Conservation (phyloP, 345 rosid genomes). For the Citrus hindsii region DNA sequence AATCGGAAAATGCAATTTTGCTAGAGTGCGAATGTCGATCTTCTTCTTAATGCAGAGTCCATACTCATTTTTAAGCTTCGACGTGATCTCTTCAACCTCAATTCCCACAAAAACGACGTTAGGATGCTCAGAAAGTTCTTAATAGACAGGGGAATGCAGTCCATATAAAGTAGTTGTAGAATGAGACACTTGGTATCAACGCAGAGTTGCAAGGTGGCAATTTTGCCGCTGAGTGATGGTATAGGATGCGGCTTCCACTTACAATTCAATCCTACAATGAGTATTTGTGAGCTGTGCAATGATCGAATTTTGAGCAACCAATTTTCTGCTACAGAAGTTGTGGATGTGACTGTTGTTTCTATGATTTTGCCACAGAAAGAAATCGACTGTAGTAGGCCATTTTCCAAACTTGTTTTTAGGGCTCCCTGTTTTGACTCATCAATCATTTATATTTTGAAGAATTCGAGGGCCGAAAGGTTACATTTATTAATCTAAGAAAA, state of each 20-base stretch:
- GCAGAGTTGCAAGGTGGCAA: constrained; percentile 27
- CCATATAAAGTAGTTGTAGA: constrained; percentile 24
- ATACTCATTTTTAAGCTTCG: constrained; percentile 19
- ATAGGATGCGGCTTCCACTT: constrained; percentile 26
- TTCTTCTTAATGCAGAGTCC: constrained; percentile 7
- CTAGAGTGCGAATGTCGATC: constrained; percentile 21
- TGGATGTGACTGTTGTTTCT: constrained; percentile 9
- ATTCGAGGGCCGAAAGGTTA: not conserved
- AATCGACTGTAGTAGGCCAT: constrained; percentile 4
- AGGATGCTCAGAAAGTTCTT: constrained; percentile 10
- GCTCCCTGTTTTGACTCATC: not conserved
- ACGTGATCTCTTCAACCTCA: constrained; percentile 12
- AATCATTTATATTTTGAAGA: not conserved
- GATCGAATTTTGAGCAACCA: constrained; percentile 12
- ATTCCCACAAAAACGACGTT: constrained; percentile 24
- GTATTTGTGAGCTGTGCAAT: not conserved
- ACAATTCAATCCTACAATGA: constrained; percentile 31
- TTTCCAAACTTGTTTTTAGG: too few relatives aligned
- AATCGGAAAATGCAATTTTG: constrained; percentile 15
- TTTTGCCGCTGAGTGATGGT: constrained; percentile 8
- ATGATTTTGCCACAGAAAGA: constrained; percentile 14
- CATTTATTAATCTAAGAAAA: not conserved
- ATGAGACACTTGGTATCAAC: constrained; percentile 32
- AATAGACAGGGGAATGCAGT: constrained; percentile 10
- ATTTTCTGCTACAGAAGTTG: constrained; percentile 3